These are phyloP conservation scores for Neospermospora avenae DNA, from an alignment of 2,329 filamentous ascomycete species.

Conservation along the genomic window DNA sequence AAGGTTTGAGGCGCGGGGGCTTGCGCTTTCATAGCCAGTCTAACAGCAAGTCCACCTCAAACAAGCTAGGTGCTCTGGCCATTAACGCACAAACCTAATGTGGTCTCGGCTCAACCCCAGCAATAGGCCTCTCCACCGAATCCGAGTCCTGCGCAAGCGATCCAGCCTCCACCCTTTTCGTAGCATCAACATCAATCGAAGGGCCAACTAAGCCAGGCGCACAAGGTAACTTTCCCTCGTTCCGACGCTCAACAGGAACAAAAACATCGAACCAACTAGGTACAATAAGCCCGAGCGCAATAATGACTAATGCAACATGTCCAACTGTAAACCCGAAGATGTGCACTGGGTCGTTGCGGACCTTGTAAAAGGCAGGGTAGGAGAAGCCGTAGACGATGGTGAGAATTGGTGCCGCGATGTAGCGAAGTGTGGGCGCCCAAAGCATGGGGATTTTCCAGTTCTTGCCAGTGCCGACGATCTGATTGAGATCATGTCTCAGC, in stretches of 20 bases:
- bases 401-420: not conserved
- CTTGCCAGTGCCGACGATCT: not conserved
- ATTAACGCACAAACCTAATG: too few species aligned
- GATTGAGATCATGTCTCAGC: not conserved
- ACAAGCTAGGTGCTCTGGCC: not conserved
- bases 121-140: not conserved
- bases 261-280: slow-evolving; percentile 2
- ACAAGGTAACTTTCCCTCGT: slow-evolving; percentile 3
- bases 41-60: not conserved
- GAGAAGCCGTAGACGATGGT: slow-evolving; percentile 3
- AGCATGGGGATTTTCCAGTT: not conserved
- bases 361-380: not conserved
- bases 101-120: not conserved
- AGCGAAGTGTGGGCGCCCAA: slow-evolving; percentile 1
- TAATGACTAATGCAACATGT: not conserved
- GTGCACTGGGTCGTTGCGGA: slow-evolving; percentile 4
- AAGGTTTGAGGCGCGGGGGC: not conserved
- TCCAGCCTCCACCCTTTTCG: not conserved
- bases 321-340: not conserved
- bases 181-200: not conserved
- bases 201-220: not conserved
- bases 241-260: not conserved
- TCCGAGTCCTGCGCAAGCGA: not conserved
- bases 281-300: not conserved
- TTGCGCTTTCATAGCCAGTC: not conserved